Conservation (phyloP, 345 rosid species). For the Salix koriyanagi region DNA sequence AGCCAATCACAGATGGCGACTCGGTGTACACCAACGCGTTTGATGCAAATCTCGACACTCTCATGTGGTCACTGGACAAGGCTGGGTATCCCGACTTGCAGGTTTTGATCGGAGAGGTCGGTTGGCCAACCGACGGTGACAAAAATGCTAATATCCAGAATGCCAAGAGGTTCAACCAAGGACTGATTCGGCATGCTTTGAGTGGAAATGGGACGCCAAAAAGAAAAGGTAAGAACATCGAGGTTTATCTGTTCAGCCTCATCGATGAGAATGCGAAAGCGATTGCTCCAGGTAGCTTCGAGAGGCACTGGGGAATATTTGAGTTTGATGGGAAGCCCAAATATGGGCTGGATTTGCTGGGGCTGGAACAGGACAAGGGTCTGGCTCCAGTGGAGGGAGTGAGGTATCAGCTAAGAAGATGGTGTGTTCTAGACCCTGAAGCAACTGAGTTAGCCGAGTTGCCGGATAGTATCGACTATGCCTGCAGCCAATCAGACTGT, state of each 20-base stretch:
- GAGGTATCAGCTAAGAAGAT: conserved; percentile 39
- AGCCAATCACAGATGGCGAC: conserved; percentile 24
- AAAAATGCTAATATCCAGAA: conserved; percentile 23
- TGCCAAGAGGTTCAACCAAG: conserved; percentile 34
- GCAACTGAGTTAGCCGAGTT: conserved; percentile 37
- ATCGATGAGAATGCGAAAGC: conserved; percentile 13
- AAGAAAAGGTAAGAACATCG: conserved; percentile 19
- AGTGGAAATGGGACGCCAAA: conserved; percentile 29
- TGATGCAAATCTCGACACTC: conserved; percentile 41
- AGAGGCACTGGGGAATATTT: conserved; percentile 30
- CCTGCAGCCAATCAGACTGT: conserved; percentile 70
- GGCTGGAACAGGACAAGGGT: conserved; percentile 29
- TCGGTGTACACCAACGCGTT: conserved; percentile 30
- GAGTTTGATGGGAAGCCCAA: conserved; percentile 36
- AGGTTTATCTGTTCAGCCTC: conserved; percentile 21
- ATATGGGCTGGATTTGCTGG: conserved; percentile 46
- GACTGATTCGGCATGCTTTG: conserved; percentile 21
- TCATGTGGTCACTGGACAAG: conserved; percentile 24
- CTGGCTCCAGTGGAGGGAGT: conserved; percentile 56
- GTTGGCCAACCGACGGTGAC: conserved; percentile 44
- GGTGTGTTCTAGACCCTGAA: conserved; percentile 59
- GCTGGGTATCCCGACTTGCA: conserved; percentile 29
- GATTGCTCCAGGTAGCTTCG: conserved; percentile 29
- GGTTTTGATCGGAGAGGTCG: conserved; percentile 35
- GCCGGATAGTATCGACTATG: conserved; percentile 50